Conservation (phyloP, 306 rosid species). For the Begonia loranthoides region DNA sequence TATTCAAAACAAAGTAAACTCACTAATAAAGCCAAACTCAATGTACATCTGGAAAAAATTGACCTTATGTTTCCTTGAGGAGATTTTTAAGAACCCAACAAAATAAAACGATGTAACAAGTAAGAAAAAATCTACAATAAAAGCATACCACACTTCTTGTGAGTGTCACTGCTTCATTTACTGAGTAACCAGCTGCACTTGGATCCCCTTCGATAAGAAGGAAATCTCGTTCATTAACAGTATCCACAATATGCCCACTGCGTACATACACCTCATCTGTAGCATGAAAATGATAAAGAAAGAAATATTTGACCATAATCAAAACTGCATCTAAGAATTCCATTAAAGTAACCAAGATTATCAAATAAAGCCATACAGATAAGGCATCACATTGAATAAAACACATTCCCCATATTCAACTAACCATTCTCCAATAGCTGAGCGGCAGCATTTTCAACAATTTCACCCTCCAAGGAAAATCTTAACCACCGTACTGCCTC, state of each 20-base stretch:
- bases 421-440: constrained; percentile 31
- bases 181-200: constrained; percentile 79
- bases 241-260: constrained; percentile 20
- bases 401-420: not conserved
- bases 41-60: constrained; percentile 1
- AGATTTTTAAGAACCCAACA: not conserved
- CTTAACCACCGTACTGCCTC: constrained; percentile 57
- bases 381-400: not conserved
- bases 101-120: constrained; percentile 1
- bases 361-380: not conserved
- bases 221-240: constrained; percentile 58
- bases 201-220: constrained; percentile 91
- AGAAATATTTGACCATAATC: not conserved
- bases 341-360: not conserved
- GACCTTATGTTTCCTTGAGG: no score
- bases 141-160: constrained; percentile 82
- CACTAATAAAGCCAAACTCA: not conserved
- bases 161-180: constrained; percentile 76
- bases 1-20: not conserved
- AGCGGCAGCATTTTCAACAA: constrained; percentile 25
- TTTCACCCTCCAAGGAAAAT: constrained; percentile 65
- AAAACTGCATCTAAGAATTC: not conserved
- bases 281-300: not conserved
- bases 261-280: constrained; percentile 14
- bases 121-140: constrained; percentile 11